phyloP scores from a whole-genome alignment of 2,329 filamentous ascomycete genomes.

The Orbilia quercus region DNA sequence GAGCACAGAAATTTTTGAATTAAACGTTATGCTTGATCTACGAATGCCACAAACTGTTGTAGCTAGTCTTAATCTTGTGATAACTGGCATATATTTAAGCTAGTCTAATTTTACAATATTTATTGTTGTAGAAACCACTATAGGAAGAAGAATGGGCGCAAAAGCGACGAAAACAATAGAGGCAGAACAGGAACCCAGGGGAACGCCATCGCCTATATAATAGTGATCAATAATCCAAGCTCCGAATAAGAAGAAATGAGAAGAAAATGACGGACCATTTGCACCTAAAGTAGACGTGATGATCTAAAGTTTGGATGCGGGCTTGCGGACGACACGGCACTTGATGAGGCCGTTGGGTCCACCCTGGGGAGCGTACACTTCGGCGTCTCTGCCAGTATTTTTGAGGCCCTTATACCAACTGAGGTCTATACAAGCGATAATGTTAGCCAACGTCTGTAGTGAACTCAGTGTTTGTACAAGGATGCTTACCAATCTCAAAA shows the following conservation, averaged over 20 bases:
- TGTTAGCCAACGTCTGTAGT: constrained; percentile 58
- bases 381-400: constrained; percentile 94
- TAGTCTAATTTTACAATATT: background rate
- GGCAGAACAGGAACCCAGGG: background rate
- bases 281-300: background rate
- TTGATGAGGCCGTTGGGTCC: constrained; percentile 95
- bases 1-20: too few relatives aligned
- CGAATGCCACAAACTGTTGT: too few relatives aligned
- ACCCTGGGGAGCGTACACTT: constrained; percentile 93
- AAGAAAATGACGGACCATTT: too few relatives aligned
- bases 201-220: constrained; percentile 29
- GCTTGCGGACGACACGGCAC: constrained; percentile 79
- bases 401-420: constrained; percentile 96
- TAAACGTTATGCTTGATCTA: too few relatives aligned
- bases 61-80: too few relatives aligned
- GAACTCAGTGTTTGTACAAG: background rate
- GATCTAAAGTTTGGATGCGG: constrained; percentile 65
- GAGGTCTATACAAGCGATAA: constrained; percentile 71
- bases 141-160: background rate
- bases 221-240: background rate
- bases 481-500: constrained; percentile 84
- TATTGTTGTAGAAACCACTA: too few relatives aligned
- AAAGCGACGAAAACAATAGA: background rate
- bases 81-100: background rate
- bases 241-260: too few relatives aligned